Evolutionary conservation across 2,329 filamentous ascomycete genomes (phyloP).

Genomic region (Xylariaceae sp.): DNA sequence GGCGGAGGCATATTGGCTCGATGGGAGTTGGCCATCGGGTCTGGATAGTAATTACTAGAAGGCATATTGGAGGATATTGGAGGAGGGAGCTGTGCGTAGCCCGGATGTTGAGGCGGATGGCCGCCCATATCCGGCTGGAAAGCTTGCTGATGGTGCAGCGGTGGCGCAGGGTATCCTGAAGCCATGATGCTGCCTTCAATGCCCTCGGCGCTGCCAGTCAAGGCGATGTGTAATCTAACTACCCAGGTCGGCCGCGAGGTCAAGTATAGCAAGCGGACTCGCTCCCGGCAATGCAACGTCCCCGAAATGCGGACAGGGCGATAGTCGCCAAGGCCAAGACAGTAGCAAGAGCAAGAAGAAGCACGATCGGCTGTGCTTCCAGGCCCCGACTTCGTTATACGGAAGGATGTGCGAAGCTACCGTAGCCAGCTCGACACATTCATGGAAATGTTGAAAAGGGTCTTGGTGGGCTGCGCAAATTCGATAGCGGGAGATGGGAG

Average conservation of each 20-base stretch:
- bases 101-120: constrained; percentile 27
- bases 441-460: too few species aligned
- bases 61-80: constrained; percentile 31
- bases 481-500: too few species aligned
- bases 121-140: constrained; percentile 28
- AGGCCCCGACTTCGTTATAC: too few species aligned
- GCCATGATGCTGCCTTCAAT: constrained; percentile 25
- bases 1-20: constrained; percentile 31
- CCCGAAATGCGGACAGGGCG: background rate
- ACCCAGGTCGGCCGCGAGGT: background rate
- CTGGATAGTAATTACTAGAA: constrained; percentile 29
- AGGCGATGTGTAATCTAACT: background rate
- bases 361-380: background rate
- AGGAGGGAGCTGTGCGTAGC: constrained; percentile 30
- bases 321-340: background rate
- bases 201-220: constrained; percentile 1
- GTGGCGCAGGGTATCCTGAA: constrained; percentile 31
- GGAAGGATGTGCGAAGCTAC: too few species aligned
- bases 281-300: background rate
- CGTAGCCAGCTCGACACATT: too few species aligned
- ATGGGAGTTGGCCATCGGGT: constrained; percentile 29
- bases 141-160: constrained; percentile 28
- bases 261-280: constrained; percentile 4
- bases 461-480: too few species aligned
- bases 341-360: background rate